Conservation (phyloP, 1,139 yeast genomes). For the Taphrina pruni region DNA sequence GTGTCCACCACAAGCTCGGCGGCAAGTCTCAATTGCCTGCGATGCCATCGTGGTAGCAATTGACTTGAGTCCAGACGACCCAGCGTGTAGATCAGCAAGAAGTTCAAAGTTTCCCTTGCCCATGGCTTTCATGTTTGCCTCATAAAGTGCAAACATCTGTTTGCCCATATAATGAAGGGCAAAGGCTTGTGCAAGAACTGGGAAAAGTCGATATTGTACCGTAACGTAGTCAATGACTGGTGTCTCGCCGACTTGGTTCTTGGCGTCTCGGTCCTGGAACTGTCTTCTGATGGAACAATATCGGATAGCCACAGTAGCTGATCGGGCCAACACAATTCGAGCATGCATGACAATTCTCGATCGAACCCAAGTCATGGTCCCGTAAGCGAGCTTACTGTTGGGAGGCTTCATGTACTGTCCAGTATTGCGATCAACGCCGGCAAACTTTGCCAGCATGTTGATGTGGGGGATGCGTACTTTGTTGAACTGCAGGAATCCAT, state of each 20-base stretch:
- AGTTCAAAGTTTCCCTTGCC: constrained; percentile 39
- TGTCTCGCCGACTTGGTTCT: constrained; percentile 38
- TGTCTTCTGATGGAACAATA: constrained; percentile 91
- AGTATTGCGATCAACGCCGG: constrained; percentile 66
- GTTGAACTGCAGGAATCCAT: constrained; percentile 88
- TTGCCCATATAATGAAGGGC: constrained; percentile 40
- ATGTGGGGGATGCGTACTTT: constrained; percentile 82
- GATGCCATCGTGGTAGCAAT: constrained; percentile 40
- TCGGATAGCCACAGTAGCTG: constrained; percentile 81
- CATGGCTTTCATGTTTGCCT: constrained; percentile 36
- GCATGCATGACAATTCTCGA: constrained; percentile 88
- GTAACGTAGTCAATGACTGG: constrained; percentile 39
- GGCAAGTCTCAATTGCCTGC: constrained; percentile 33
- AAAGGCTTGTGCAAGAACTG: constrained; percentile 41
- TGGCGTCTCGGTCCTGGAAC: constrained; percentile 53
- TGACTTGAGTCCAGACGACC: constrained; percentile 39
- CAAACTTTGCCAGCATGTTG: constrained; percentile 80
- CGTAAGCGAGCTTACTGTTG: constrained; percentile 82
- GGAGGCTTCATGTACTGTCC: constrained; percentile 75
- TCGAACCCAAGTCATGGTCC: constrained; percentile 86
- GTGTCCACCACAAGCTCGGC: constrained; percentile 43
- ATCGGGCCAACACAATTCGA: constrained; percentile 77
- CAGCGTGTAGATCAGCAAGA: constrained; percentile 41
- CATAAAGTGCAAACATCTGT: constrained; percentile 36
- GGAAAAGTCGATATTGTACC: constrained; percentile 39